phyloP scores from a whole-genome alignment of 2,329 filamentous ascomycete species.

The Simplicillium sp. region DNA sequence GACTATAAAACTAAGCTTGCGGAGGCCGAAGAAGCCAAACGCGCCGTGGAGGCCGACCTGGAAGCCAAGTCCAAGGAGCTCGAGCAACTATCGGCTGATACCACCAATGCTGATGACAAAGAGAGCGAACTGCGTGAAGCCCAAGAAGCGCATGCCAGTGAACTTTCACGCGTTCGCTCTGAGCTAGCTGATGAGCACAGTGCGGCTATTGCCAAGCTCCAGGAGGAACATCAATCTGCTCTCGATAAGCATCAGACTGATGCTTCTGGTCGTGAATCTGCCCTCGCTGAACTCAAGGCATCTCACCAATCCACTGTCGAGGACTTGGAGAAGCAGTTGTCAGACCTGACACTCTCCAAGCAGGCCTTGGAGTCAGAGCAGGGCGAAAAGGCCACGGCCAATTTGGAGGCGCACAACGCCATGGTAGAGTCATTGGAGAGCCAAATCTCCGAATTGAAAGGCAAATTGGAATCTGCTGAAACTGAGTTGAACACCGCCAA shows the following conservation, averaged over 20 bases:
- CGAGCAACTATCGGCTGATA: slow-evolving; percentile 28
- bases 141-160: slow-evolving; percentile 35
- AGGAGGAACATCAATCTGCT: slow-evolving; percentile 42
- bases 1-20: slow-evolving; percentile 38
- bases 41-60: slow-evolving; percentile 37
- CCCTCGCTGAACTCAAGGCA: slow-evolving; percentile 38
- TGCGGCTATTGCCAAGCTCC: slow-evolving; percentile 35
- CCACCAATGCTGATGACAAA: slow-evolving; percentile 16
- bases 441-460: slow-evolving; percentile 40
- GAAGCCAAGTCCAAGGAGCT: slow-evolving; percentile 39
- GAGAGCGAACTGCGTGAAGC: slow-evolving; percentile 26
- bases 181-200: slow-evolving; percentile 41
- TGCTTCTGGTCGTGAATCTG: slow-evolving; percentile 35
- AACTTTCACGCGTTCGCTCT: slow-evolving; percentile 40
- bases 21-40: slow-evolving; percentile 38
- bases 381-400: slow-evolving; percentile 32
- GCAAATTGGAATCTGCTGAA: slow-evolving; percentile 36
- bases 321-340: slow-evolving; percentile 45
- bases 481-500: slow-evolving; percentile 32
- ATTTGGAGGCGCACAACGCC: slow-evolving; percentile 31
- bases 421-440: slow-evolving; percentile 41
- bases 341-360: slow-evolving; percentile 39
- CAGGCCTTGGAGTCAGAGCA: slow-evolving; percentile 33
- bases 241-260: slow-evolving; percentile 36
- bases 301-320: slow-evolving; percentile 36